A percentile compares a stretch with the other conserved stretches of the same genome.
phyloP scores from a whole-genome alignment of 768 basidiomycete genomes.

The Tulasnella sp. region DNA sequence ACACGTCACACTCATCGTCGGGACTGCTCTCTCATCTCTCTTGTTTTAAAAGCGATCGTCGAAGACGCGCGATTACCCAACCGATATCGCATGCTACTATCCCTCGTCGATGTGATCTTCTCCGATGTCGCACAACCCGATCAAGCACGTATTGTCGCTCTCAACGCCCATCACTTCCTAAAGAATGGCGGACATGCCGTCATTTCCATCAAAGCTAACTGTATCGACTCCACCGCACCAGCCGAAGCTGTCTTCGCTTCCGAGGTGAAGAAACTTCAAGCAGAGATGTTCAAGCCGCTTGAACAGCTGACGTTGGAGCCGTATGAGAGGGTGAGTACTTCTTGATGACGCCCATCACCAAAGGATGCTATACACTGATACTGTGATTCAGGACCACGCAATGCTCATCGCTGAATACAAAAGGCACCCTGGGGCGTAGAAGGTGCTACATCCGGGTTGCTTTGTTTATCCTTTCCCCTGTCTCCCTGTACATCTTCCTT shows the following conservation, averaged over 20 bases:
- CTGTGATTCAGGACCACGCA: conserved; percentile 47
- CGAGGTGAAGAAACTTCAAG: conserved; percentile 73
- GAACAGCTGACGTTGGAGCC: conserved; percentile 95
- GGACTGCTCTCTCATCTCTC: conserved; percentile 4
- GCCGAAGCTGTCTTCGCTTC: conserved; percentile 81
- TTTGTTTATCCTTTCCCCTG: too few species aligned
- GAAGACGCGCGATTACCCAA: conserved; percentile 96
- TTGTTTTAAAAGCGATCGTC: conserved; percentile 58
- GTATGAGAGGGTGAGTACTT: conserved; percentile 41
- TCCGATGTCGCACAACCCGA: conserved; percentile 98
- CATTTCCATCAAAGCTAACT: conserved; percentile 98
- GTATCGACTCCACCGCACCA: conserved; percentile 92
- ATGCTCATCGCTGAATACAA: conserved; percentile 65
- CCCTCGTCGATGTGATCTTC: conserved; percentile 93
- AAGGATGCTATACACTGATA: not conserved
- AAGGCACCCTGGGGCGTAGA: conserved; percentile 27
- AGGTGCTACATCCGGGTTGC: too few species aligned
- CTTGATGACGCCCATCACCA: not conserved
- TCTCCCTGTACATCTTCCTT: too few species aligned
- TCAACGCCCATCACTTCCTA: conserved; percentile 91
- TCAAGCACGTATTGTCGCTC: conserved; percentile 90
- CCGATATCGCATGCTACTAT: conserved; percentile 94
- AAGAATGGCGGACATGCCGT: conserved; percentile 87
- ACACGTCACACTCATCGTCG: not conserved
- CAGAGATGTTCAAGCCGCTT: conserved; percentile 76